Conservation (phyloP, 1,284 basidiomycete genomes). For the Naganishia liquefaciens region DNA sequence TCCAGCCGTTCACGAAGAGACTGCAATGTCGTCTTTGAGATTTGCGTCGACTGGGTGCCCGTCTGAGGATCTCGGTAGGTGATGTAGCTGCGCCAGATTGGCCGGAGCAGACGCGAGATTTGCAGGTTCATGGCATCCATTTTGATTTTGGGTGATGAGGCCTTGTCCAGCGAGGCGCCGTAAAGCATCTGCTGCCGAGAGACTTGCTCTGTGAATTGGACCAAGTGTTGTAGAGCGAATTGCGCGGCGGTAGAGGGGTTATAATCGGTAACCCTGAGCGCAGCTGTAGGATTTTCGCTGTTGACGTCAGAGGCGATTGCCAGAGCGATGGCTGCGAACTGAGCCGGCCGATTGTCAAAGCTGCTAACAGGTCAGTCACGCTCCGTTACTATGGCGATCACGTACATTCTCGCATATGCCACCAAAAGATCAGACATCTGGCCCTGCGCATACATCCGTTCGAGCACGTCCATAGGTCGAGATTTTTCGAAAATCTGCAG, state of each 20-base stretch:
- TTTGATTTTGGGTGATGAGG: constrained; percentile 22
- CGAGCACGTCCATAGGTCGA: constrained; percentile 71
- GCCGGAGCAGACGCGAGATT: constrained; percentile 23
- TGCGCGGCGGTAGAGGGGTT: constrained; percentile 28
- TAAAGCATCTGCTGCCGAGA: constrained; percentile 24
- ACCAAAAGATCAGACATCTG: constrained; percentile 28
- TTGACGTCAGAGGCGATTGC: constrained; percentile 57
- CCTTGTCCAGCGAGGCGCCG: constrained; percentile 24
- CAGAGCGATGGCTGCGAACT: constrained; percentile 89
- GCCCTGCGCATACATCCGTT: constrained; percentile 36
- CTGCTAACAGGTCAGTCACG: constrained; percentile 5
- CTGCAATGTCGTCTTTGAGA: constrained; percentile 9
- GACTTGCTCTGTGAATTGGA: constrained; percentile 26
- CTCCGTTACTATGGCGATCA: background rate
- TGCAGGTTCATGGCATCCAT: constrained; percentile 25
- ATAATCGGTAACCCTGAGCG: constrained; percentile 25
- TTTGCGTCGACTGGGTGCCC: constrained; percentile 10
- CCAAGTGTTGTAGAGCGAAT: constrained; percentile 32
- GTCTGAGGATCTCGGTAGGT: constrained; percentile 23
- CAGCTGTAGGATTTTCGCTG: constrained; percentile 3
- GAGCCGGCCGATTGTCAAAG: constrained; percentile 76
- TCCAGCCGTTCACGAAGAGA: constrained; percentile 20
- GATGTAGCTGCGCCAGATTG: constrained; percentile 27
- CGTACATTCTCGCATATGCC: constrained; percentile 19
- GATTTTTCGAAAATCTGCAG: constrained; percentile 80